Evolutionary conservation across 2,329 filamentous ascomycete genomes (phyloP), one percentile per base, ranked within the genome.

Genomic region (Beauveria rudraprayagi): DNA sequence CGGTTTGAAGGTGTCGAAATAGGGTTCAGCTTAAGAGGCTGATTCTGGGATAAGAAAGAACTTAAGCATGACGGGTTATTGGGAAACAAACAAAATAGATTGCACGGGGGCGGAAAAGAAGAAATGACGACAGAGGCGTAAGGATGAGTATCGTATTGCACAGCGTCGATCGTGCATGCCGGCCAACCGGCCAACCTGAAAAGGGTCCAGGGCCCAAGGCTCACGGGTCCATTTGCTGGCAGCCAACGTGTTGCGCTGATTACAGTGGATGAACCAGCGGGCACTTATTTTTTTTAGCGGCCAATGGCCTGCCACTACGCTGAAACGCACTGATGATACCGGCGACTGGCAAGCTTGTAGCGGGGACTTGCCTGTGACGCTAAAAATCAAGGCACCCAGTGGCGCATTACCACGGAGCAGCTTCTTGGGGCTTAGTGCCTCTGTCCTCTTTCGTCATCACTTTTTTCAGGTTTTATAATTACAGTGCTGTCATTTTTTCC

Each of bases 121-220:
- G 24, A 46, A 54, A 60, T 60, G 57, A 54, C 57, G 57, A 54
- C 50, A 54, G 24, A 54, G 56, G 57, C 57, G 40, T 54, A 16
- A 47, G 19, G 14, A 53, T 50, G 55, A 37, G 34, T 37, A 37
- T 37, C 5, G 34, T 37, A 16, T 37, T 37, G 34, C 14, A 16
- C 34, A 14, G 34, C 11, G 34, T 37, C 34, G 34, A 37, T 37
- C 11, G 11, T 34, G 4, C 10, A 34, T 34, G 5, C 5, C 10
- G 9, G 24, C 28, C 3, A 10, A 10, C 28, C 28, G 9, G 30
- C 30, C 30, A 34, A 34, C 30, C 30, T 14, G 30, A 14, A 10
- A 14, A 34, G 11, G 30, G 34, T 37, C 34, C 34, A 37, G 34
- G 34, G 34, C 34, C 34, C 34, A 37, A 10, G 43, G n/a, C 43